Evolutionary conservation across 176 grass and related monocot genomes (phyloP), one percentile per base, ranked within the genome.

Genomic region (Pontederia paniculata): DNA sequence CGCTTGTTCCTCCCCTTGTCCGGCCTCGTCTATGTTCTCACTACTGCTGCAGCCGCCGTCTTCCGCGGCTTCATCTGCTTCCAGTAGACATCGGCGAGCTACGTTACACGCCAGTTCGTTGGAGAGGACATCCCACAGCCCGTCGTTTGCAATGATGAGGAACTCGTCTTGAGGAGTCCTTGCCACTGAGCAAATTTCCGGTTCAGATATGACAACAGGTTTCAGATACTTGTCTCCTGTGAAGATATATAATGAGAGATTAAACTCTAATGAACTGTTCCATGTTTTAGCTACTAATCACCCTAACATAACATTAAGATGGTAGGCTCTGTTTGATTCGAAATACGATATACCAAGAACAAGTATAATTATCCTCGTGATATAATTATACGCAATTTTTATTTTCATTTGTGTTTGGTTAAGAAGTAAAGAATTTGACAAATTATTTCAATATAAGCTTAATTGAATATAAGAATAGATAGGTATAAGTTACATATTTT

Each of bases 131-230:
- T 96, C 90, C 90, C 90, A 96, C 63, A 96, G 65, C 11, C 90
- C 90, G 10, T 96, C 90, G 70, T 76, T 96, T 0, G 90, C 90
- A 1, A 96, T 76, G 58, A 96, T 89, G 31, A 96, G 47, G 60
- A 74, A 87, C 19, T 89, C 71, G 21, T 97, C 86, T 1, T 74
- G 60, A 3, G 16, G 44, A 0, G 64, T 81, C 49, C 82, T 75
- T 10, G 63, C 68, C 0, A 81, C 77, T 11, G 76, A 17, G 25
- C 61, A 76, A 62, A 96, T 77, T 55, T 96, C 91, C 0, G 86
- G 91, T 19, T 74, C 86, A 4, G 82, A 69, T 60, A 84, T 96
- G 68, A 96, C 91, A 23, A 86, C 74, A 45, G 77, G 82, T 56
- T 89, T 83, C 9, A 87, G 65, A 68, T 70, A 76, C 62, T 69